These are phyloP conservation scores for Brassica rapa DNA, from an alignment of 345 rosid genomes.

Conservation along the genomic window DNA sequence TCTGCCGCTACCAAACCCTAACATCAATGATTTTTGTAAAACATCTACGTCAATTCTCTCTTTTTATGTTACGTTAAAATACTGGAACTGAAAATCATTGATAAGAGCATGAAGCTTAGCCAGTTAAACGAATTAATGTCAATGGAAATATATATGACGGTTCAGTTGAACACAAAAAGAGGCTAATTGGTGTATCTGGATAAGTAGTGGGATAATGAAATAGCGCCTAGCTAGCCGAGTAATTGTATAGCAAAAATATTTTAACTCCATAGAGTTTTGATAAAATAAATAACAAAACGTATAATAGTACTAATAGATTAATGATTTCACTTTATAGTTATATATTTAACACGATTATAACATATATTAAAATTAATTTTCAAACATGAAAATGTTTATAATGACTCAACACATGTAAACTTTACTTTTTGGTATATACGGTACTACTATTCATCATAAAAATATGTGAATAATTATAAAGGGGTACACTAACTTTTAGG, in stretches of 20 bases:
- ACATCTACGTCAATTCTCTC: not conserved
- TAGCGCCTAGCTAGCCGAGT: not conserved
- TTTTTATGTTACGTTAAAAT: not conserved
- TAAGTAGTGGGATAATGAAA: not conserved
- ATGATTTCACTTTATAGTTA: not conserved
- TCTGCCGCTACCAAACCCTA: conserved; percentile 72
- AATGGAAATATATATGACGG: not conserved
- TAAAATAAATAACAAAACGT: not conserved
- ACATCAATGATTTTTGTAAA: not conserved
- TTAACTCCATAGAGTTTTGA: not conserved
- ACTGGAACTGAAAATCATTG: not conserved
- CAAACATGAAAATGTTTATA: not conserved
- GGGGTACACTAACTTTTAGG: conserved; percentile 12
- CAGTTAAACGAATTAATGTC: not conserved
- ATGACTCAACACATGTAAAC: conserved; percentile 15
- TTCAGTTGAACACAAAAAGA: not conserved
- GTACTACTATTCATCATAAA: not conserved
- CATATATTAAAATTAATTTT: not conserved
- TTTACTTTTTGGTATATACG: not conserved
- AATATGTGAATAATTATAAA: not conserved
- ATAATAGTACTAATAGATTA: not conserved
- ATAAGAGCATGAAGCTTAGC: not conserved
- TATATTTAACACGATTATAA: too few species aligned
- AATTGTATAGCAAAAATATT: not conserved
- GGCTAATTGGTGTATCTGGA: not conserved